phyloP scores from a whole-genome alignment of 495 filamentous ascomycete genomes.

The Acidomyces sp. region DNA sequence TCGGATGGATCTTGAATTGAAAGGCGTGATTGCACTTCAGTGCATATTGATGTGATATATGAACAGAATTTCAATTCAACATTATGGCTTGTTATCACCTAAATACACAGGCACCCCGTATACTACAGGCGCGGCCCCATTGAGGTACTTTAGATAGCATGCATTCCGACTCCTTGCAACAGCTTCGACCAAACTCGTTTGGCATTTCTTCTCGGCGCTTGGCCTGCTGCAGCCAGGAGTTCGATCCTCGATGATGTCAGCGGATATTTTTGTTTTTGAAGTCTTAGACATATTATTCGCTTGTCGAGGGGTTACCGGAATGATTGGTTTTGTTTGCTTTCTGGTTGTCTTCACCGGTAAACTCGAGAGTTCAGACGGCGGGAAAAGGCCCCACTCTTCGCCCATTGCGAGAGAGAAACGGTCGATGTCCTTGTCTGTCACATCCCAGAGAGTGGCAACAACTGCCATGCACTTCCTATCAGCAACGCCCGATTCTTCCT shows the following conservation, averaged over 20 bases:
- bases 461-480: slow-evolving; percentile 46
- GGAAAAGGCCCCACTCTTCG: slow-evolving; percentile 67
- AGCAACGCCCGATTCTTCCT: background rate
- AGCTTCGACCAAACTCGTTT: slow-evolving; percentile 55
- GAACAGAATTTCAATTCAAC: too few species aligned
- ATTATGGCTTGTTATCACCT: too few species aligned
- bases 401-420: slow-evolving; percentile 65
- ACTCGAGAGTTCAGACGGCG: slow-evolving; percentile 17
- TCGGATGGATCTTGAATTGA: too few species aligned
- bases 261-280: slow-evolving; percentile 4
- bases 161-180: slow-evolving; percentile 56
- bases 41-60: too few species aligned
- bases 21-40: too few species aligned
- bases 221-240: too few species aligned
- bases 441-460: slow-evolving; percentile 89
- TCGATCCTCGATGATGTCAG: slow-evolving; percentile 16
- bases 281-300: slow-evolving; percentile 16
- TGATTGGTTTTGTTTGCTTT: slow-evolving; percentile 6
- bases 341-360: slow-evolving; percentile 17
- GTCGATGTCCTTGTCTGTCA: slow-evolving; percentile 93
- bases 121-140: slow-evolving; percentile 80
- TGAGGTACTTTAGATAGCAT: slow-evolving; percentile 79
- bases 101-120: slow-evolving; percentile 93
- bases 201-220: too few species aligned
- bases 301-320: slow-evolving; percentile 10